Conservation (phyloP, 805 yeast species). For the Komagataella pseudopastoris region DNA sequence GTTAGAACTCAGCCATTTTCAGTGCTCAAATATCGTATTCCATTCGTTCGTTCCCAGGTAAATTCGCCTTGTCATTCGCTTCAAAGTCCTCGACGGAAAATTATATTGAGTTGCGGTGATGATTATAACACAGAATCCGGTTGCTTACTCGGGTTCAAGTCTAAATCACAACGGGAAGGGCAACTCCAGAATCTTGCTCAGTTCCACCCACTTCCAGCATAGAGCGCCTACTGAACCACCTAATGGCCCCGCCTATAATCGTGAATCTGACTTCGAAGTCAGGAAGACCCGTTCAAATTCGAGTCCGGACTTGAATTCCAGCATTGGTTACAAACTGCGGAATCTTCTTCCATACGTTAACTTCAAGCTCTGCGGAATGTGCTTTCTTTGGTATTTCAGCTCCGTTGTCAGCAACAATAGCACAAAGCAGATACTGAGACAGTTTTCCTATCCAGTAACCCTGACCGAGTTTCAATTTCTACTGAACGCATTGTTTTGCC, state of each 20-base stretch:
- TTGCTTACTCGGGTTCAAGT: neutral
- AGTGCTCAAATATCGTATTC: neutral
- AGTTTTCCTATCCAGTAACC: conserved; percentile 73
- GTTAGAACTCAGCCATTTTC: neutral
- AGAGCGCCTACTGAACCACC: neutral
- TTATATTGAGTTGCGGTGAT: neutral
- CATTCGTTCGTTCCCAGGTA: neutral
- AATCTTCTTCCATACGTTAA: conserved; percentile 6
- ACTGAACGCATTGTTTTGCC: conserved; percentile 52
- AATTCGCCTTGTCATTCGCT: neutral
- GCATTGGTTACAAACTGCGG: neutral
- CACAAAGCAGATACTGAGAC: conserved; percentile 60
- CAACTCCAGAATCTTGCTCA: neutral
- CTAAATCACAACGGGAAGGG: neutral
- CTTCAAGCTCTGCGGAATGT: conserved; percentile 25
- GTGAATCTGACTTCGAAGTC: neutral
- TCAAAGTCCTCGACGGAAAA: neutral
- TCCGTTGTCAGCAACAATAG: conserved; percentile 76
- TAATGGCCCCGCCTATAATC: neutral
- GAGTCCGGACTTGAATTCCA: neutral
- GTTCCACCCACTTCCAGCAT: neutral
- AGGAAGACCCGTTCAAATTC: neutral
- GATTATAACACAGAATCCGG: neutral
- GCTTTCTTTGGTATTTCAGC: conserved; percentile 67
- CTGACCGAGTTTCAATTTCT: conserved; percentile 80